Evolutionary conservation across 371 early-diverging fungal genomes (phyloP), one percentile per base, ranked within the genome.

Genomic region (Lichtheimia ramosa): DNA sequence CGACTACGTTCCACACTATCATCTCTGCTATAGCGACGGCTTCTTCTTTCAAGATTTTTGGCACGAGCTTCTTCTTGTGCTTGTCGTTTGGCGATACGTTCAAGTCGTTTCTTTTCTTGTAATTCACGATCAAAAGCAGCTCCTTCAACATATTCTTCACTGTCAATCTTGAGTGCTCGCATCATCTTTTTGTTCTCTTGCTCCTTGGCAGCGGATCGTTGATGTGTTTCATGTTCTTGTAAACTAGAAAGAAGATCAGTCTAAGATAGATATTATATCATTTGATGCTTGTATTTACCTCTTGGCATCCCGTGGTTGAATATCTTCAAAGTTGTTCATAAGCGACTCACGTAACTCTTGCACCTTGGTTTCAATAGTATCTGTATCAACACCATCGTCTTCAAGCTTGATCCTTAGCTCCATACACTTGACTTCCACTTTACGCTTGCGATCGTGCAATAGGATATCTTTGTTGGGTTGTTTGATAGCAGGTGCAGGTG

Each of bases 351-450:
- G 77, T 27, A 84, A 64, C 43, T 66, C 71, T 51, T 76, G 59
- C 2, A 90, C 87, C 54, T 81, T 75, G 16, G 63, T 65, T 48
- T 88, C 91, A 18, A 92, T 74, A 20, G 87, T 86, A 3, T 79
- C 89, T 15, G 86, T 46, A 34, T 21, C 15, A 2, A 65, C 16
- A 12, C 86, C 89, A 59, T 89, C 79, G 49, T 87, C 93, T 63
- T 94, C 95, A n/a, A 96, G 83, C 61, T 89, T 70, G 57, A 91
- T 86, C 62, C 80, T 83, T 15, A 95, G 74, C 71, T 83, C 82
- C 61, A 94, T 77, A 66, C 95, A 94, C 58, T 91, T 73, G 41
- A 97, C 76, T 65, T 97, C 98, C 1, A 96, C 77, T 63, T 90
- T 80, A 10, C 97, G 85, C 70, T 95, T 96, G 41, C 83, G 83